Base-by-base conservation (phyloP, 306 rosid species). In the Pyrus communis region DNA sequence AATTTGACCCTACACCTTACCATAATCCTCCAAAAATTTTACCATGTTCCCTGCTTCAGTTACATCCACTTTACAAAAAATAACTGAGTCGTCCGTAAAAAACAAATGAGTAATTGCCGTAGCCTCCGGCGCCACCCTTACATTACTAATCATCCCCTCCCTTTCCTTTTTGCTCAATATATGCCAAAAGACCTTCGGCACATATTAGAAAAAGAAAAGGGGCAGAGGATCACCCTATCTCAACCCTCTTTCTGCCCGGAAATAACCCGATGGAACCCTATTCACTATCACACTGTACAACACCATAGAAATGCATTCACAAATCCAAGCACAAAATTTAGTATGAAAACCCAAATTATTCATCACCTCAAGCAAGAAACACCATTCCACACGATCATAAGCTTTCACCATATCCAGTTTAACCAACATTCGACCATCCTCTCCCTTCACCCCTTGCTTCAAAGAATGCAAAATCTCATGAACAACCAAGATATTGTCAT, bases 221-320 rank as follows among this genome's bases (percentile, higher is more conserved):
- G 1, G 66, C 1, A 25, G 25, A 0, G 9, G 66, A 3, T 25
- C 65, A 4, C 33, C 35, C 2, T 60, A 8, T 1, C 4, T 10
- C 5, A 23, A 2, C 6, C 33, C 33, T 1, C 7, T 5, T 3
- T 3, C 2, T 0, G 33, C 1, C 0, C 0, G 1, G 0, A 59
- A 22, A 2, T 22, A 7, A 1, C 64, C 9, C 0, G 7, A 22
- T 1, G 33, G 17, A 0, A 22, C 17, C 0, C 18, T 8, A 23
- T 22, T 59, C 10, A 23, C 10, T 31, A 59, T 10, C 2, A 11
- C 6, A 59, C 33, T 59, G 4, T 23, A 59, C 0, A 18, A 22
- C 7, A 23, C 33, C 0, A 33, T 10, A 1, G 33, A 22, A 0
- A 23, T 28, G 2, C 33, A 59, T 6, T 59, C 33, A 5, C 12